phyloP scores from a whole-genome alignment of 1,284 basidiomycete genomes.

The Trichosporon coremiiforme region DNA sequence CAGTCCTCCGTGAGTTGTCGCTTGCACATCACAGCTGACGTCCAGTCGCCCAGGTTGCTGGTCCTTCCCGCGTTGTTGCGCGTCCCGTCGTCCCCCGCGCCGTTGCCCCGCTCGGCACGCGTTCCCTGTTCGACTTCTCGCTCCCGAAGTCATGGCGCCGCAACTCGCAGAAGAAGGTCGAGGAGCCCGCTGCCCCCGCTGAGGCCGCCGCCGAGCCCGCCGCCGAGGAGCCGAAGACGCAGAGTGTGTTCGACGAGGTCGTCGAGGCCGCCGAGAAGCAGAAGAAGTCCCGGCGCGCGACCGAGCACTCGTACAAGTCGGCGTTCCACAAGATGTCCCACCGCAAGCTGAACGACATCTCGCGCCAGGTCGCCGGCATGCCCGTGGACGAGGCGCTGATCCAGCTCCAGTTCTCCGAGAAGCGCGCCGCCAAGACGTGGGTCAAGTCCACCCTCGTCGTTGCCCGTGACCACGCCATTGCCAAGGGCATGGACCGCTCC shows the following conservation, averaged over 20 bases:
- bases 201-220: constrained; percentile 8
- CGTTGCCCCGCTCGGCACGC: background rate
- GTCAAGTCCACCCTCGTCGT: constrained; percentile 85
- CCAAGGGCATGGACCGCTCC: constrained; percentile 74
- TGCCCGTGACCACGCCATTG: constrained; percentile 82
- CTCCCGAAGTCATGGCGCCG: constrained; percentile 28
- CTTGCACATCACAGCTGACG: constrained; percentile 9
- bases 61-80: constrained; percentile 28
- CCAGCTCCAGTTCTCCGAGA: constrained; percentile 94
- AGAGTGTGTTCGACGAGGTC: constrained; percentile 26
- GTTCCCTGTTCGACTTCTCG: constrained; percentile 21
- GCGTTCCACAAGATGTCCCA: constrained; percentile 90
- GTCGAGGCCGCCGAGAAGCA: constrained; percentile 20
- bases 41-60: constrained; percentile 29
- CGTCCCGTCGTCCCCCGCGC: constrained; percentile 17
- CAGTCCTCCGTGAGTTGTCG: constrained; percentile 23
- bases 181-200: constrained; percentile 4
- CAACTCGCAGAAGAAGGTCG: constrained; percentile 22
- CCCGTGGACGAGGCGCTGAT: constrained; percentile 92
- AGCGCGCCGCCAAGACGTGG: constrained; percentile 73
- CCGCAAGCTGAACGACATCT: constrained; percentile 85
- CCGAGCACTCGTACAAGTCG: constrained; percentile 60
- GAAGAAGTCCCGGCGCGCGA: constrained; percentile 39
- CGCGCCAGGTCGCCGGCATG: constrained; percentile 80
- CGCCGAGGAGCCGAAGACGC: background rate